These are phyloP conservation scores for Arabidopsis arenosa DNA, from an alignment of 345 rosid genomes.

Conservation along the genomic window DNA sequence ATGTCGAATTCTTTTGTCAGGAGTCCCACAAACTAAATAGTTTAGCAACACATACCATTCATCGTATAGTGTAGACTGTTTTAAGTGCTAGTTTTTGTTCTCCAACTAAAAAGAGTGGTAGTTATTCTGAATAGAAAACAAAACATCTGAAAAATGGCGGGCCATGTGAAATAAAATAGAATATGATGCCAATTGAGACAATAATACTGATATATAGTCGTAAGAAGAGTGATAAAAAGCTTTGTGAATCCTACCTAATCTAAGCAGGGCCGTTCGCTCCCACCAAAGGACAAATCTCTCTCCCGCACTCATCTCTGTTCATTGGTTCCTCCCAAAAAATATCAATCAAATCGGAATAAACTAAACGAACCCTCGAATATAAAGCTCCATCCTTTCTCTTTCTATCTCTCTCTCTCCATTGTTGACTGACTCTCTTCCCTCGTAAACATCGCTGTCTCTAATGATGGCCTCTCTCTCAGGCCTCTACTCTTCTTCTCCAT, in stretches of 20 bases:
- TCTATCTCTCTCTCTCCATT: conserved; percentile 15
- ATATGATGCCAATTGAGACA: conserved; percentile 19
- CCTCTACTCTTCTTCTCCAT: conserved; percentile 60
- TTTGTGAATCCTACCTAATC: conserved; percentile 21
- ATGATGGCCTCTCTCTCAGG: conserved; percentile 54
- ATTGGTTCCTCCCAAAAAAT: conserved; percentile 34
- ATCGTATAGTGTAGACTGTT: not conserved
- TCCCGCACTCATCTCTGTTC: conserved; percentile 14
- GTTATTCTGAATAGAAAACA: not conserved
- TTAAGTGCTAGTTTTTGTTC: not conserved
- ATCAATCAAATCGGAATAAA: conserved; percentile 32
- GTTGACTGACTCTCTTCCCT: conserved; percentile 40
- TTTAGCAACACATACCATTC: not conserved
- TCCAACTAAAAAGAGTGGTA: not conserved
- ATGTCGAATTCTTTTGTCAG: not conserved
- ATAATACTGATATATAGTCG: not conserved
- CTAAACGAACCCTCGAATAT: not conserved
- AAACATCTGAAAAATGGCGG: conserved; percentile 2
- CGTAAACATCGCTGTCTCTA: conserved; percentile 44
- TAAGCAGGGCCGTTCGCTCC: conserved; percentile 40
- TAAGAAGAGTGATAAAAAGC: conserved; percentile 20
- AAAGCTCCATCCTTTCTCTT: conserved; percentile 10
- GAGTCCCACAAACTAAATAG: not conserved
- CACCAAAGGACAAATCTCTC: conserved; percentile 40
- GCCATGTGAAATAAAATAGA: conserved; percentile 24